Base-by-base conservation (phyloP, 805 yeast genomes). In the Ogataea degrootiae region DNA sequence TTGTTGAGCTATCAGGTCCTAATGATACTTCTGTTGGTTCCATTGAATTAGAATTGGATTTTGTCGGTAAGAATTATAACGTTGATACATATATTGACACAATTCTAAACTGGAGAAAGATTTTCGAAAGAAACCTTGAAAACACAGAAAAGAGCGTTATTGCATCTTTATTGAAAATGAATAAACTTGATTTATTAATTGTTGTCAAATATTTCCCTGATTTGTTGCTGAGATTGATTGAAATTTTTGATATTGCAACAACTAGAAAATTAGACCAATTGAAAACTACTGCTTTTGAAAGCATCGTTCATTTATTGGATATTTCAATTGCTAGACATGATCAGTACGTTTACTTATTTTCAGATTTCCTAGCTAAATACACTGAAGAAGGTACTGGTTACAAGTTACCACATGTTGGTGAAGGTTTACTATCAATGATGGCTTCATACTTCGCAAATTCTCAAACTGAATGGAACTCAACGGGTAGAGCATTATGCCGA, bases 31-130 rank as follows among this genome's bases (percentile, higher is more conserved):
- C 73, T 23, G 57, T 72, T 29, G 77, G 70, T 21, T 49, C 64
- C 2, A 49, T 74, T 41, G 85, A 84, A 53, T 56, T 86, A 17
- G 71, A 76, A 16, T 70, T 86, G 0, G 81, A 77, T 44, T 87
- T 85, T 61, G 79, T 82, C 46, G 96, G 96, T 23, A 83, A 76
- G 54, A 62, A 69, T 15, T 85, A 70, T 66, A 85, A 86, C 56
- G 66, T 80, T 17, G 88, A 83, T 49, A 44, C 67, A 6, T 66
- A 82, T 4, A 70, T 84, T 48, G 79, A 76, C 38, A 72, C 74
- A 33, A 66, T 87, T 41, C 61, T 82, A 53, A 73, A 75, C 49
- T 80, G 83, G 77, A 77, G 71, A 48, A 61, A 71, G 35, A 62
- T 73, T 23, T 74, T 74, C 55, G 76, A 73, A 49, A 63, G 63